Conservation (phyloP, 2,329 filamentous ascomycete species). For the Phyllosticta capitalensis region DNA sequence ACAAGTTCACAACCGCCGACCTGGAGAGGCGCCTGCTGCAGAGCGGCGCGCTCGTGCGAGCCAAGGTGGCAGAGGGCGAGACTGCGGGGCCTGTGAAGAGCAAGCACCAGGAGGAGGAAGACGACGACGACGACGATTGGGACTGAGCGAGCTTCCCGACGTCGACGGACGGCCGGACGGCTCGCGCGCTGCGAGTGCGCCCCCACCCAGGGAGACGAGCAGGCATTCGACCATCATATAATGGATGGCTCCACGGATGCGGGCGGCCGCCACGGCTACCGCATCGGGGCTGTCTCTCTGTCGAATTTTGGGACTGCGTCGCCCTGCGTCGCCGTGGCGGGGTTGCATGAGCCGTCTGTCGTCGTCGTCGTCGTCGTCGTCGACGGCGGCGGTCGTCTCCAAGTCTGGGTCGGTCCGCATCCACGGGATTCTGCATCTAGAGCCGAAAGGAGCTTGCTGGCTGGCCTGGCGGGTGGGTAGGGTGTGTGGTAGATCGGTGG, state of each 20-base stretch:
- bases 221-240: neutral
- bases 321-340: neutral
- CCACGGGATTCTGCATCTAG: neutral
- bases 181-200: neutral
- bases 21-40: constrained; percentile 43
- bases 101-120: constrained; percentile 22
- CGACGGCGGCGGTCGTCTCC: no score
- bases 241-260: neutral
- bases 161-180: neutral
- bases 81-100: constrained; percentile 20
- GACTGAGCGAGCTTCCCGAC: constrained; percentile 24
- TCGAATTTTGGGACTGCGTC: neutral
- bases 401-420: neutral
- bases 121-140: constrained; percentile 45
- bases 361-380: no score
- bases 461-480: neutral
- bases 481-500: neutral
- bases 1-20: constrained; percentile 46
- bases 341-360: neutral
- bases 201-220: neutral
- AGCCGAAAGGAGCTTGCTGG: neutral
- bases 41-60: constrained; percentile 43
- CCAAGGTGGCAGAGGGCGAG: constrained; percentile 41
- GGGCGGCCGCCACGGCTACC: neutral
- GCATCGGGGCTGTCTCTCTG: neutral